Conservation (phyloP, 805 yeast genomes). For the Barnettozyma vustinii region DNA sequence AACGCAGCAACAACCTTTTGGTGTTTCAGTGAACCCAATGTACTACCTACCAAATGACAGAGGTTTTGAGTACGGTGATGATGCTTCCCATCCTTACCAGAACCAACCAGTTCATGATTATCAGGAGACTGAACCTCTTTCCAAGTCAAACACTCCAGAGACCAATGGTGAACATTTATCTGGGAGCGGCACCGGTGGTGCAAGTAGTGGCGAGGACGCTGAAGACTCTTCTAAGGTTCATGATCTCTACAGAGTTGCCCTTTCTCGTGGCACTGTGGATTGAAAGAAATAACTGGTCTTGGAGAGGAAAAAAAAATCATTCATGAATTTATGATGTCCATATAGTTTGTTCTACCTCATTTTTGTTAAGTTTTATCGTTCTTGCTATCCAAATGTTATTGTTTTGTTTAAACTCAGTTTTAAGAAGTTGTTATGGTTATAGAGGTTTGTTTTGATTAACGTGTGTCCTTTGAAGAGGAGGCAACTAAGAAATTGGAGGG, state of each 20-base stretch:
- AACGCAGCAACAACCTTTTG: conserved; percentile 1
- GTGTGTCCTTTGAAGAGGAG: neutral
- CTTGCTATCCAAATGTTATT: neutral
- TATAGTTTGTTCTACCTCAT: neutral
- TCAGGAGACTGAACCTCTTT: neutral
- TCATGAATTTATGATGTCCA: conserved; percentile 1
- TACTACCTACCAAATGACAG: conserved; percentile 18
- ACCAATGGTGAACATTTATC: neutral
- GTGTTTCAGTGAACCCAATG: conserved; percentile 12
- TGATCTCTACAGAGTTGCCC: conserved; percentile 15
- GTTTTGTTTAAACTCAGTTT: neutral
- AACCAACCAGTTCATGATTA: conserved; percentile 6
- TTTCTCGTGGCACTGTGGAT: neutral
- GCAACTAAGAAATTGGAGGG: neutral
- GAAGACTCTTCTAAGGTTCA: conserved; percentile 19
- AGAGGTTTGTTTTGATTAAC: conserved; percentile 1
- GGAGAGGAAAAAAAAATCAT: neutral
- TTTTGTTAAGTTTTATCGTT: conserved; percentile 1
- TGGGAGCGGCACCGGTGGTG: conserved; percentile 1
- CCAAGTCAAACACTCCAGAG: conserved; percentile 1
- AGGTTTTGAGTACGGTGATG: conserved; percentile 10
- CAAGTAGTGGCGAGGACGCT: conserved; percentile 5
- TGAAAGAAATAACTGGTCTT: neutral
- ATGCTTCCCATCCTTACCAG: conserved; percentile 3
- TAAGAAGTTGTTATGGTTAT: neutral